Conservation (phyloP, 208 protist species). For the Jaenimonas drosophilae region DNA sequence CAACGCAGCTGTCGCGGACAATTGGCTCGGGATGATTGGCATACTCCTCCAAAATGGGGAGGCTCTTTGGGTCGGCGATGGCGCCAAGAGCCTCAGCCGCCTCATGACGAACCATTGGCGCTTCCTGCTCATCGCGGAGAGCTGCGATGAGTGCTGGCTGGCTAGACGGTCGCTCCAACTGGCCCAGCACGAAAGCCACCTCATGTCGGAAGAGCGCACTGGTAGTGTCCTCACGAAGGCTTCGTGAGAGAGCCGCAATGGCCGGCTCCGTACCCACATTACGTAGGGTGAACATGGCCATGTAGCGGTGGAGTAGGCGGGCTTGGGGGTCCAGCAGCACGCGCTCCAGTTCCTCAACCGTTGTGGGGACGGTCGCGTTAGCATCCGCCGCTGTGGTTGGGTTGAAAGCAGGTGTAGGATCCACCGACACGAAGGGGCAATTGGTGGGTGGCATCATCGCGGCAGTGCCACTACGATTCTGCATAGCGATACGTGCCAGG, state of each 20-base stretch:
- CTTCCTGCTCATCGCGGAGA: constrained; percentile 78
- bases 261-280: constrained; percentile 71
- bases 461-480: constrained; percentile 35
- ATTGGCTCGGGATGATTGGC: constrained; percentile 65
- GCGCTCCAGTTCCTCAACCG: constrained; percentile 40
- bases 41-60: constrained; percentile 52
- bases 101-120: constrained; percentile 97
- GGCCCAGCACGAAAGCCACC: constrained; percentile 96
- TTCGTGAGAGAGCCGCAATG: constrained; percentile 70
- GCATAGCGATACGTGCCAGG: constrained; percentile 56
- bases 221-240: constrained; percentile 75
- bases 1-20: constrained; percentile 76
- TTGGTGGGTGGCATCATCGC: constrained; percentile 31
- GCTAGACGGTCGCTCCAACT: constrained; percentile 86
- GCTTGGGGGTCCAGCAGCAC: constrained; percentile 54
- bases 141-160: constrained; percentile 52
- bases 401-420: constrained; percentile 86
- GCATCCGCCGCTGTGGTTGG: constrained; percentile 4
- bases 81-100: constrained; percentile 96
- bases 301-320: constrained; percentile 91
- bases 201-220: constrained; percentile 96
- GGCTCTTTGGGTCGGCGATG: constrained; percentile 76
- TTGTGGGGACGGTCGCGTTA: constrained; percentile 9
- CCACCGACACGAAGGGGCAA: constrained; percentile 83
- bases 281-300: constrained; percentile 94